Conservation (phyloP, 371 early-diverging fungal species). For the Apophysomyces variabilis region DNA sequence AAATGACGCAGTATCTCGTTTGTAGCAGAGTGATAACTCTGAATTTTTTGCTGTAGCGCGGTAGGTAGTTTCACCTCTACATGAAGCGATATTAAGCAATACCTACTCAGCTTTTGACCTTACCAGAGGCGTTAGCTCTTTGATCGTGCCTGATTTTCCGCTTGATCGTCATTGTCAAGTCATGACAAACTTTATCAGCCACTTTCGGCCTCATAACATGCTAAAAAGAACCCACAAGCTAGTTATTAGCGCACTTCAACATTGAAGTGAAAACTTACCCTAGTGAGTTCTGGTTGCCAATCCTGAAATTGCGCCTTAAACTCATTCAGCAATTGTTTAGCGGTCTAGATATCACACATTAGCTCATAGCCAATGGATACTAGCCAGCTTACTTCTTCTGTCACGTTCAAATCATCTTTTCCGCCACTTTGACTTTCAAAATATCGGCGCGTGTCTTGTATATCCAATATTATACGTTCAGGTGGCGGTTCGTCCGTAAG, state of each 20-base stretch:
- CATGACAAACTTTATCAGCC: constrained; percentile 39
- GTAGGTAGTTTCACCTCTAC: constrained; percentile 49
- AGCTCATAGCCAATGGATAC: background rate
- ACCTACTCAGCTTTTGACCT: background rate
- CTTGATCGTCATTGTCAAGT: constrained; percentile 40
- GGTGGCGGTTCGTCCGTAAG: constrained; percentile 56
- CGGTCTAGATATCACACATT: background rate
- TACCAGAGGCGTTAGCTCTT: constrained; percentile 34
- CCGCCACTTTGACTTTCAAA: constrained; percentile 75
- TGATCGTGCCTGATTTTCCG: constrained; percentile 35
- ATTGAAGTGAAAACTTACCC: background rate
- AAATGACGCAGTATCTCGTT: constrained; percentile 71
- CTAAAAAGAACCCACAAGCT: constrained; percentile 7
- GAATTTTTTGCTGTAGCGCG: constrained; percentile 50
- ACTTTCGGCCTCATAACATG: constrained; percentile 35
- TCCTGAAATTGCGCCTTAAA: constrained; percentile 41
- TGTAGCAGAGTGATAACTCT: constrained; percentile 61
- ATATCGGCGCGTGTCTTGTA: constrained; percentile 77
- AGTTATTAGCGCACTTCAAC: too few species aligned
- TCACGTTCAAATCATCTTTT: constrained; percentile 25
- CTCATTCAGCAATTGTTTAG: constrained; percentile 21
- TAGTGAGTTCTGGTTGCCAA: constrained; percentile 46
- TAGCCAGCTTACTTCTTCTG: constrained; percentile 20
- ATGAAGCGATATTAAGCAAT: background rate
- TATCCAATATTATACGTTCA: constrained; percentile 64